These are phyloP conservation scores for slime mould (Dictyostelium discoideum) DNA, from an alignment of 78 protist species.

Conservation along the genomic window dicty_2.7 NC_007090.3:4310501-4311000, in stretches of 20 bases:
- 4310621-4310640: conserved; percentile 28
- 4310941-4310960: conserved; percentile 90
- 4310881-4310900: conserved; percentile 77
- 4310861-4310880: conserved; percentile 89
- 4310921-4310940: conserved; percentile 71
- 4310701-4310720: conserved; percentile 87
- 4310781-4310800: conserved; percentile 16
- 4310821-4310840: conserved; percentile 51
- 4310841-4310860: conserved; percentile 89
- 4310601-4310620: conserved; percentile 69
- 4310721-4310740: conserved; percentile 87
- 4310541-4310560: conserved; percentile 5
- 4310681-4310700: conserved; percentile 84
- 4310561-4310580: conserved; percentile 66
- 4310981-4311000: conserved; percentile 82
- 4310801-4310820: conserved; percentile 52
- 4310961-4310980: conserved; percentile 92
- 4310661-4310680: conserved; percentile 50
- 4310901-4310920: conserved; percentile 88
- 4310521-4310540: too few species aligned
- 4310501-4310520: neutral
- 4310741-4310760: conserved; percentile 85
- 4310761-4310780: conserved; percentile 84
- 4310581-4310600: conserved; percentile 72
- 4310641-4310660: neutral